Evolutionary conservation across 805 yeast species (phyloP).

Genomic region (Saccharomyces jurei): DNA sequence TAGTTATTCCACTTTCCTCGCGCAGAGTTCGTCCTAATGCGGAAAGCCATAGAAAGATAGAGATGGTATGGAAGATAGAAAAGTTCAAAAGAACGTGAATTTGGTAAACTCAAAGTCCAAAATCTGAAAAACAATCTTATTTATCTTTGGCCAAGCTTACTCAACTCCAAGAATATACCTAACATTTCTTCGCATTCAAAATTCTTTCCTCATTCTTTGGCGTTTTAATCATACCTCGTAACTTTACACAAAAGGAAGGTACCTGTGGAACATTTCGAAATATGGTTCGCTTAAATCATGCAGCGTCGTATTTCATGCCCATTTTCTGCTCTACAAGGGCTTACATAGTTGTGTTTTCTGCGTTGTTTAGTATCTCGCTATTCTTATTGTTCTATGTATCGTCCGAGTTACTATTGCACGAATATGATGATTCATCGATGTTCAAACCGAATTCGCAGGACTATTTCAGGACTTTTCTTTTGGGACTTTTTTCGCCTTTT

Average conservation of each 20-base stretch:
- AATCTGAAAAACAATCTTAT: neutral
- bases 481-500: constrained; percentile 32
- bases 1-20: neutral
- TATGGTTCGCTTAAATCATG: constrained; percentile 28
- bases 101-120: neutral
- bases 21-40: neutral
- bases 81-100: neutral
- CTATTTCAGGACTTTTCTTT: constrained; percentile 32
- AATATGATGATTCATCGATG: constrained; percentile 22
- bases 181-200: neutral
- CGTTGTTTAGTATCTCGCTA: constrained; percentile 6
- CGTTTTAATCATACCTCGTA: neutral
- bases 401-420: constrained; percentile 16
- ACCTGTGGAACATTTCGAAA: neutral
- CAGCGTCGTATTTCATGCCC: constrained; percentile 29
- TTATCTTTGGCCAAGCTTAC: neutral
- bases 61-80: neutral
- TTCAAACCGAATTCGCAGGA: constrained; percentile 34
- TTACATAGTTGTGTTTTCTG: constrained; percentile 13
- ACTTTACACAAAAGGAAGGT: constrained; percentile 1
- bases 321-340: constrained; percentile 27
- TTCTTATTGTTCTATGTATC: constrained; percentile 16
- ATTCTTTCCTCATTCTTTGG: neutral
- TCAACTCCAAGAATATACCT: neutral
- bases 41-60: neutral